These are phyloP conservation scores for Silene conica DNA, from an alignment of 148 eudicot genomes.

Conservation along the genomic window DNA sequence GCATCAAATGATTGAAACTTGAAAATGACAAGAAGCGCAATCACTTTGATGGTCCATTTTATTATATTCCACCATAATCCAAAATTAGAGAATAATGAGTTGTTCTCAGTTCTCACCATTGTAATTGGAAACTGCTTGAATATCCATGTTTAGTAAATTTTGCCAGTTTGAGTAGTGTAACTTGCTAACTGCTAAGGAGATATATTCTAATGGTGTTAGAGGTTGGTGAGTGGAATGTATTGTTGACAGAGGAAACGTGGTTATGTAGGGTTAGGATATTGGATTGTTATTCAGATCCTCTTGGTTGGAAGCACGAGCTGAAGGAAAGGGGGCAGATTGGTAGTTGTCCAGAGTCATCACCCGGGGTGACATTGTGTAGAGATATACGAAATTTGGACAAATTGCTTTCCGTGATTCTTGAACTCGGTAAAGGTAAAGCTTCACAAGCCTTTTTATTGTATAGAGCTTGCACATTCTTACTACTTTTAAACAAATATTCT, in stretches of 20 bases:
- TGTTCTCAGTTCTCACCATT: too few species aligned
- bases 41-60: too few species aligned
- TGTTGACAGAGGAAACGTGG: slow-evolving; percentile 1
- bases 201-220: background rate
- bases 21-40: too few species aligned
- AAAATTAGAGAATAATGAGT: too few species aligned
- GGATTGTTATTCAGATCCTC: slow-evolving; percentile 83
- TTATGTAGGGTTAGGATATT: slow-evolving; percentile 55
- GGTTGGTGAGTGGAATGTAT: slow-evolving; percentile 2
- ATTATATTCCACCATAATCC: background rate
- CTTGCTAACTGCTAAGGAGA: background rate
- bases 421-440: slow-evolving; percentile 61
- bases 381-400: slow-evolving; percentile 53
- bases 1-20: too few species aligned
- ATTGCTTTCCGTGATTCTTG: slow-evolving; percentile 43
- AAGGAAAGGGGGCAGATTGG: slow-evolving; percentile 42
- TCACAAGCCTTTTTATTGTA: background rate
- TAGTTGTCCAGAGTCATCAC: slow-evolving; percentile 30
- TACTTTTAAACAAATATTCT: background rate
- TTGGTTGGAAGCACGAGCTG: slow-evolving; percentile 75
- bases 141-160: background rate
- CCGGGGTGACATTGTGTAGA: slow-evolving; percentile 34
- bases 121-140: too few species aligned
- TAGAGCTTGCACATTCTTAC: background rate
- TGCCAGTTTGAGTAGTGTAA: background rate